Base-by-base conservation (phyloP, 2,329 filamentous ascomycete species). In the Aureobasidium zeae region DNA sequence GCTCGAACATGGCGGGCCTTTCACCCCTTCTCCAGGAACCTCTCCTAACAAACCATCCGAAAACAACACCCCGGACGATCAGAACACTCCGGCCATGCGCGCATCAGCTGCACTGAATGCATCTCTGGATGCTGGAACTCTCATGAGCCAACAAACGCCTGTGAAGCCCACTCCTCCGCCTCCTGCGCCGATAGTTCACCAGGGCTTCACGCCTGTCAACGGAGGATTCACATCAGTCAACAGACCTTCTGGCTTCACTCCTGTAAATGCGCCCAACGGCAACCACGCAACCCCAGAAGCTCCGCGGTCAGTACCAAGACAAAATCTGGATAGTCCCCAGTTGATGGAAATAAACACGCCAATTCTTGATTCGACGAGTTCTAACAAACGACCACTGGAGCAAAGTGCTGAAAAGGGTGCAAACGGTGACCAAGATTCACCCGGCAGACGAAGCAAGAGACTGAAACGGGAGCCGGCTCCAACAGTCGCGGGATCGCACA, bases 401-500 rank as follows among this genome's bases (percentile, higher is more conserved):
- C 65, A 69, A 10, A 53, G 57, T 5, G 54, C 54, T 0, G 66
- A 70, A 12, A 82, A 86, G 37, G 70, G 68, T 52, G 76, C 76
- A 34, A 73, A 68, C 49, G 86, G 83, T 26, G 68, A 71, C 29
- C 55, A 58, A 3, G 67, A 68, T 39, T 59, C 60, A 30, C 63
- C 63, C 44, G 68, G 66, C 51, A 77, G 91, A 49, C 80, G 89
- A 46, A 95, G 88, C 63, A 98, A 98, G 67, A 79, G 91, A 31
- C 71, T 94, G 10, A 94, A 91, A 63, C 94, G 93, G 72, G 70
- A 77, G 59, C 65, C 64, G 31, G 69, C 72, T 25, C 86, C 89
- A 31, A 94, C 86, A 24, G 86, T 98, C 53, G 87, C 87, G 51
- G 91, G 91, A 44, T 96, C 89, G 41, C 87, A 96, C 65, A 96